Conservation (phyloP, 2,329 filamentous ascomycete genomes). For the Huntiella moniliformis region DNA sequence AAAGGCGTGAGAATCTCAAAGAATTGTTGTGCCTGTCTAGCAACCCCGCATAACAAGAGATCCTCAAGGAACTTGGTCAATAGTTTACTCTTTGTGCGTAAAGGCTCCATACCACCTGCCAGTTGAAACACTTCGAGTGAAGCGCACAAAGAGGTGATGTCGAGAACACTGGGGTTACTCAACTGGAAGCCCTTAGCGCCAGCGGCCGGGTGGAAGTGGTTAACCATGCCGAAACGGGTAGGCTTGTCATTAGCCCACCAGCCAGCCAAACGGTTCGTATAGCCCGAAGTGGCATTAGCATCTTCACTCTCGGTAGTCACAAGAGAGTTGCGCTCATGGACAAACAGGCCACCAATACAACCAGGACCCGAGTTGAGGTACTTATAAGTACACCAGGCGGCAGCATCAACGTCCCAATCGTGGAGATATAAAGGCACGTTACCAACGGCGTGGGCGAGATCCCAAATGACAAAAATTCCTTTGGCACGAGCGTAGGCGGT, state of each 20-base stretch:
- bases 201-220: slow-evolving; percentile 54
- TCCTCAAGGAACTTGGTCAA: slow-evolving; percentile 57
- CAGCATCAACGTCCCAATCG: slow-evolving; percentile 83
- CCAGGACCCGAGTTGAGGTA: slow-evolving; percentile 80
- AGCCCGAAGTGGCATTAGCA: slow-evolving; percentile 21
- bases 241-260: slow-evolving; percentile 77
- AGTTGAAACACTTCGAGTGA: slow-evolving; percentile 52
- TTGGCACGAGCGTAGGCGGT: slow-evolving; percentile 55
- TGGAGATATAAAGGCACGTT: slow-evolving; percentile 66
- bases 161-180: slow-evolving; percentile 58
- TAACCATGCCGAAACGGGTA: slow-evolving; percentile 67
- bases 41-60: slow-evolving; percentile 27
- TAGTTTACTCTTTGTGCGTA: slow-evolving; percentile 47
- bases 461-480: slow-evolving; percentile 66
- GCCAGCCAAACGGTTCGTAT: slow-evolving; percentile 50
- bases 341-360: slow-evolving; percentile 60
- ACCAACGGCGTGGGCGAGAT: slow-evolving; percentile 69
- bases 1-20: slow-evolving; percentile 48
- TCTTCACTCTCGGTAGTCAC: slow-evolving; percentile 23
- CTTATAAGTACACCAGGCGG: slow-evolving; percentile 88
- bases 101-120: slow-evolving; percentile 39
- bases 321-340: slow-evolving; percentile 54
- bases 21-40: slow-evolving; percentile 15
- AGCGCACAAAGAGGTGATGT: slow-evolving; percentile 50
- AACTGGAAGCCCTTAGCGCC: slow-evolving; percentile 70